Evolutionary conservation across 371 early-diverging fungal species (phyloP).

Genomic region (Rhizomucor miehei): DNA sequence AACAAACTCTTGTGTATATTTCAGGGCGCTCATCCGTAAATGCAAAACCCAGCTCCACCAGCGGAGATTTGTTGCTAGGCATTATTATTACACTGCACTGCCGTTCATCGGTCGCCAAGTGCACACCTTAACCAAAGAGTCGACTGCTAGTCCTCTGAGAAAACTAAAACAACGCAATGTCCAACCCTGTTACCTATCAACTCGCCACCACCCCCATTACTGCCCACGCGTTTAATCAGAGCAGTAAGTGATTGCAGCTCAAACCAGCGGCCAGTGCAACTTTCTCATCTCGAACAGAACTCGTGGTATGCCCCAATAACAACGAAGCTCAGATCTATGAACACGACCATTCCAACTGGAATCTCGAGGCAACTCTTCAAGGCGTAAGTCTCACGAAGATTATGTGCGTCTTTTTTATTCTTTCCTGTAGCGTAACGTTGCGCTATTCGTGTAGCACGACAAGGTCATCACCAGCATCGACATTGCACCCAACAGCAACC

Average conservation of each 20-base stretch:
- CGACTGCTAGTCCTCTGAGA: conserved; percentile 18
- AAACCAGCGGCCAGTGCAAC: neutral
- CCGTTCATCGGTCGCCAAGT: neutral
- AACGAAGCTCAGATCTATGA: conserved; percentile 88
- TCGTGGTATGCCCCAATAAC: conserved; percentile 88
- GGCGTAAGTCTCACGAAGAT: conserved; percentile 51
- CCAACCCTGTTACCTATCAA: conserved; percentile 59
- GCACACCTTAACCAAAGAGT: conserved; percentile 1
- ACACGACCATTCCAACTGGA: conserved; percentile 60
- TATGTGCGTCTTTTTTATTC: neutral
- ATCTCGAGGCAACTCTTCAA: conserved; percentile 64
- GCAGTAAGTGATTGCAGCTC: conserved; percentile 41
- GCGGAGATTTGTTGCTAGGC: neutral
- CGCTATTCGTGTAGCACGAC: conserved; percentile 72
- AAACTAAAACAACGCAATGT: conserved; percentile 25
- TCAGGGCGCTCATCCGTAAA: no score
- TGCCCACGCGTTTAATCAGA: conserved; percentile 90
- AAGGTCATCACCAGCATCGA: conserved; percentile 94
- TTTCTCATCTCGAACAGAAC: conserved; percentile 53
- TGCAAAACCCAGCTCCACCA: neutral
- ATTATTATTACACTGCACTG: neutral
- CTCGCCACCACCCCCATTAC: conserved; percentile 78
- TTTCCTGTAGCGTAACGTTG: neutral
- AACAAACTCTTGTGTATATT: no score
- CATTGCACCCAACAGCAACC: conserved; percentile 94